Conservation (phyloP, 176 grass and related monocot genomes). For the Eleusine coracana region DNA sequence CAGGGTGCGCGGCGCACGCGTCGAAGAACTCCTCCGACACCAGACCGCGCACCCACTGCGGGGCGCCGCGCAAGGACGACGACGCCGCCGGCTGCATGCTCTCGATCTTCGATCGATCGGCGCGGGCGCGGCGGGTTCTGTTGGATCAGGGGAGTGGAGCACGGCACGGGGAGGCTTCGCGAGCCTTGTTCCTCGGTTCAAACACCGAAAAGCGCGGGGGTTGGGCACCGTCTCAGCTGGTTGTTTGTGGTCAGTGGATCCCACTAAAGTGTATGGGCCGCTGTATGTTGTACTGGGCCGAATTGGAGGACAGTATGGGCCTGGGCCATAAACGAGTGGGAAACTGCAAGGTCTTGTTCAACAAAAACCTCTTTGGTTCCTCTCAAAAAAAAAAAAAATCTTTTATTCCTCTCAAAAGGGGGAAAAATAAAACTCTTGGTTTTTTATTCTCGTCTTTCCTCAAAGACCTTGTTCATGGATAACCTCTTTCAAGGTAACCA, state of each 20-base stretch:
- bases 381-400: no score
- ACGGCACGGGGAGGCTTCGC: no score
- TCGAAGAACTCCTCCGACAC: slow-evolving; percentile 63
- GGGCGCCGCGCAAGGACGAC: slow-evolving; percentile 13
- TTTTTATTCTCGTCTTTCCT: not conserved
- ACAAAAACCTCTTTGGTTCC: no score
- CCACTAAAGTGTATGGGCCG: not conserved
- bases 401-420: no score
- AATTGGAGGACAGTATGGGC: not conserved
- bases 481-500: not conserved
- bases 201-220: slow-evolving; percentile 43
- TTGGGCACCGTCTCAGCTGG: not conserved
- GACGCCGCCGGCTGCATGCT: not conserved
- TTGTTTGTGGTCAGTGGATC: no score
- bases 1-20: slow-evolving; percentile 41
- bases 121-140: not conserved
- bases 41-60: slow-evolving; percentile 46
- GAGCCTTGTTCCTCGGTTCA: slow-evolving; percentile 6
- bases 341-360: not conserved
- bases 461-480: not conserved
- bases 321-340: not conserved
- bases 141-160: not conserved
- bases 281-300: not conserved
- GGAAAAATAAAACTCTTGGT: no score
- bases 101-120: not conserved